Conservation (phyloP, 2,329 filamentous ascomycete species). For the Taxawa tesnikishii region DNA sequence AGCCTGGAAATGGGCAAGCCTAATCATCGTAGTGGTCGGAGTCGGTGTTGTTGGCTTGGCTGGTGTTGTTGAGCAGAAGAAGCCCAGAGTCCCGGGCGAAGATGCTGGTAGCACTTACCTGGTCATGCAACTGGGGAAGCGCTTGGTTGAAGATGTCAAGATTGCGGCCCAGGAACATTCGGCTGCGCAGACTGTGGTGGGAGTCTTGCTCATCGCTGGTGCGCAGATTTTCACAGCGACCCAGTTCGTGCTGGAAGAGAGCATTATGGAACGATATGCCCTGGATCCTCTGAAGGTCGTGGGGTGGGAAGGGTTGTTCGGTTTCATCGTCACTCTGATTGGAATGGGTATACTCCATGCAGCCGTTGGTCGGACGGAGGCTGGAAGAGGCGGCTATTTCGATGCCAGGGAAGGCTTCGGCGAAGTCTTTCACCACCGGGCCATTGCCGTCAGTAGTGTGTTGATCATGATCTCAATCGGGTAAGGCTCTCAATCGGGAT, state of each 20-base stretch:
- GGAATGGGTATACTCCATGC: conserved; percentile 74
- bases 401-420: conserved; percentile 77
- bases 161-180: conserved; percentile 36
- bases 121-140: conserved; percentile 9
- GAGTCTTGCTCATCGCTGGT: conserved; percentile 79
- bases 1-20: conserved; percentile 84
- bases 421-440: conserved; percentile 60
- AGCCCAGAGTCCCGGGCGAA: conserved; percentile 22
- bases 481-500: conserved; percentile 37
- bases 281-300: conserved; percentile 82
- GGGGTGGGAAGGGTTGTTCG: conserved; percentile 92
- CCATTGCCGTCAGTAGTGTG: conserved; percentile 65
- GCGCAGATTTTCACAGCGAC: conserved; percentile 95
- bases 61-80: conserved; percentile 64
- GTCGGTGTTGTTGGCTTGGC: conserved; percentile 85
- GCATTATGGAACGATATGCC: conserved; percentile 69
- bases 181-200: conserved; percentile 60
- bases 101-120: conserved; percentile 17
- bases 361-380: conserved; percentile 59
- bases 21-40: conserved; percentile 76
- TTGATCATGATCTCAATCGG: conserved; percentile 97
- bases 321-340: conserved; percentile 65
- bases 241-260: conserved; percentile 93
- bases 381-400: conserved; percentile 72
- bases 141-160: conserved; percentile 21